Conservation (phyloP, 768 basidiomycete genomes). For the Trametes gibbosa region DNA sequence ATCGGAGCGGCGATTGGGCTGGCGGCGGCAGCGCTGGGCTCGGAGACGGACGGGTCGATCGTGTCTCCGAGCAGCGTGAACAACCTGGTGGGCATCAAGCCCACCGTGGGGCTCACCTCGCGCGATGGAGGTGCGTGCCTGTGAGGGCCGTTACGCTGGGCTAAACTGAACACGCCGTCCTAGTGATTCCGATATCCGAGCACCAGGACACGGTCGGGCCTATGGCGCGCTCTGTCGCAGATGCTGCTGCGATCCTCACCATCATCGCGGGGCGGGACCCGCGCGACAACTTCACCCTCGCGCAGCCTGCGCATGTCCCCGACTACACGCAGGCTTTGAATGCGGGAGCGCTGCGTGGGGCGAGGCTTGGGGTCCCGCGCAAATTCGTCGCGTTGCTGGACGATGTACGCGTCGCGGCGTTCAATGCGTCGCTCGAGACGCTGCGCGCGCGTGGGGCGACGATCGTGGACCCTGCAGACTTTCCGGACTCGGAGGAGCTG, state of each 20-base stretch:
- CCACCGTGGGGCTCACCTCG: constrained; percentile 34
- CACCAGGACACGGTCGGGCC: constrained; percentile 38
- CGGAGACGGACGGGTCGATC: constrained; percentile 46
- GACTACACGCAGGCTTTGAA: constrained; percentile 53
- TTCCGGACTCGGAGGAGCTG: constrained; percentile 52
- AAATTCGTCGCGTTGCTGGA: constrained; percentile 28
- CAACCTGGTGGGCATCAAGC: constrained; percentile 40
- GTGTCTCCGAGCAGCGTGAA: constrained; percentile 38
- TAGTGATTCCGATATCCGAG: constrained; percentile 41
- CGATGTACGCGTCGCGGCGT: constrained; percentile 32
- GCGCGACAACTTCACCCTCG: constrained; percentile 37
- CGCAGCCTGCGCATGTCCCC: constrained; percentile 48
- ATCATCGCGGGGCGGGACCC: constrained; percentile 42
- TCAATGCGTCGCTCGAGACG: constrained; percentile 38
- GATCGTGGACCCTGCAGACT: constrained; percentile 59
- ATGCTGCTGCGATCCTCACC: constrained; percentile 32
- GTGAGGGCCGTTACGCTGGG: too few species aligned
- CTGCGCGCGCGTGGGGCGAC: constrained; percentile 41
- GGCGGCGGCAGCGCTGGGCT: constrained; percentile 39
- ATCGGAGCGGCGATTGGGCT: constrained; percentile 41
- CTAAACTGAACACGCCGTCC: neutral
- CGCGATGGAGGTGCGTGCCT: constrained; percentile 30
- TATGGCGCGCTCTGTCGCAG: constrained; percentile 32
- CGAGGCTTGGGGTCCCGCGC: constrained; percentile 44
- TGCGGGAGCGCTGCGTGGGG: constrained; percentile 42